phyloP scores from a whole-genome alignment of 805 yeast genomes.

The Candida sonorensis region DNA sequence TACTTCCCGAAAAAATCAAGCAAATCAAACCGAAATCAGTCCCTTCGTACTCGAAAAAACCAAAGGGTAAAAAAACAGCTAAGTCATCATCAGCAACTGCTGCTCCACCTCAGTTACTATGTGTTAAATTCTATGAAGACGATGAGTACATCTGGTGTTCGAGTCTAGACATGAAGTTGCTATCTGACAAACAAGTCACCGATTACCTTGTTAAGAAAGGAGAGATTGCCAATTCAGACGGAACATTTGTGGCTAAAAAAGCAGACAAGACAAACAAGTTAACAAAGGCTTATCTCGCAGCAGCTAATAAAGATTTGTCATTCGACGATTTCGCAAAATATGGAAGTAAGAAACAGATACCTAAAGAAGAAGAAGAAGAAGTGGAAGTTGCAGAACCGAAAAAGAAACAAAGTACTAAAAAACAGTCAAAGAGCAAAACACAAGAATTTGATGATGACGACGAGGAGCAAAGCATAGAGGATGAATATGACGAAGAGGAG shows the following conservation, averaged over 20 bases:
- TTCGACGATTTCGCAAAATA: constrained; percentile 37
- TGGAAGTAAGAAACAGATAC: constrained; percentile 25
- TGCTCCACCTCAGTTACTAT: constrained; percentile 29
- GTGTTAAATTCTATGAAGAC: constrained; percentile 64
- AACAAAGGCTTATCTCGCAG: constrained; percentile 25
- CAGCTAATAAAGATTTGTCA: constrained; percentile 35
- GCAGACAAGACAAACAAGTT: constrained; percentile 31
- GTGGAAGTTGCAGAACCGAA: constrained; percentile 4
- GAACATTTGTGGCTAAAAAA: constrained; percentile 42
- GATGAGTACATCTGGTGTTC: constrained; percentile 68
- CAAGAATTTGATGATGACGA: too few species aligned
- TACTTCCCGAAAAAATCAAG: constrained; percentile 52
- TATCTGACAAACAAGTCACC: constrained; percentile 37
- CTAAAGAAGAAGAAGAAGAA: constrained; percentile 4
- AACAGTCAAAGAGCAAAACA: too few species aligned
- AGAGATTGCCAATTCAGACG: constrained; percentile 29
- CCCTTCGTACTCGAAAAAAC: constrained; percentile 20
- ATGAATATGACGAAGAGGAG: too few species aligned
- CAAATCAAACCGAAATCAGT: constrained; percentile 43
- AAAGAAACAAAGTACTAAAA: not conserved
- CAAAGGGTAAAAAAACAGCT: constrained; percentile 7
- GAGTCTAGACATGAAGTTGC: constrained; percentile 40
- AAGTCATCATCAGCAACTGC: constrained; percentile 11
- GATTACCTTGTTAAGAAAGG: constrained; percentile 21
- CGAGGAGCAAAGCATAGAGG: too few species aligned